A percentile compares a stretch with the other conserved stretches of the same genome.
Conservation (phyloP, 768 basidiomycete genomes). For the Auriscalpium orientale region DNA sequence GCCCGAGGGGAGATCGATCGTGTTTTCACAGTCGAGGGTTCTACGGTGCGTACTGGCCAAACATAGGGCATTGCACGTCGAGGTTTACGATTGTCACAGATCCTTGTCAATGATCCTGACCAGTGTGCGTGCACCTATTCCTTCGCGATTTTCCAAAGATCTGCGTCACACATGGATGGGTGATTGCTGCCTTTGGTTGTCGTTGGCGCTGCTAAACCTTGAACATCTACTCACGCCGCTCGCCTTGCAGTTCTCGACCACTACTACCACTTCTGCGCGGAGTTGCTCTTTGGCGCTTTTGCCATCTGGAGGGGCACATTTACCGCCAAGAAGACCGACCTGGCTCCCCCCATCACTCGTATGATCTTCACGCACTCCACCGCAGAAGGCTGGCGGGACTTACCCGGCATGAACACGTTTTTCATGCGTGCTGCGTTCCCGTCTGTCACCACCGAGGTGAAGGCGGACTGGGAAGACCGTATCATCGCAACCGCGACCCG, state of each 20-base stretch:
- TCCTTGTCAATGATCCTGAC: constrained; percentile 54
- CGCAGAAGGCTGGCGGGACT: constrained; percentile 64
- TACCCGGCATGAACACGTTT: constrained; percentile 69
- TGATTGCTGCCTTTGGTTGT: too few species aligned
- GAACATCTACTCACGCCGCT: too few species aligned
- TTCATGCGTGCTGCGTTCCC: constrained; percentile 73
- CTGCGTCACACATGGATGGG: too few species aligned
- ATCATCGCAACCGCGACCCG: constrained; percentile 20
- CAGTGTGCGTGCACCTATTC: constrained; percentile 35
- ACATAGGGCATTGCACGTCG: too few species aligned
- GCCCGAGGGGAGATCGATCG: constrained; percentile 29
- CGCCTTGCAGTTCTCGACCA: constrained; percentile 53
- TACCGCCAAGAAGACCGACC: constrained; percentile 9
- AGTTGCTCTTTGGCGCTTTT: constrained; percentile 70
- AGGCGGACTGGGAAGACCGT: constrained; percentile 69
- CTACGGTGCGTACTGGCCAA: constrained; percentile 44
- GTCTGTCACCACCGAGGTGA: constrained; percentile 55
- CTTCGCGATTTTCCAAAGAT: neutral
- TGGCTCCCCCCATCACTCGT: constrained; percentile 39
- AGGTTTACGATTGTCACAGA: neutral
- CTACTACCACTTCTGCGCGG: constrained; percentile 85
- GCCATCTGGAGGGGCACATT: constrained; percentile 61
- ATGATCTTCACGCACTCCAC: constrained; percentile 62
- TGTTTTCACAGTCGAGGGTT: constrained; percentile 63
- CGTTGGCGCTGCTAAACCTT: too few species aligned